These are phyloP conservation scores for Scheffersomyces ergatensis DNA, from an alignment of 805 yeast species.

Conservation along the genomic window DNA sequence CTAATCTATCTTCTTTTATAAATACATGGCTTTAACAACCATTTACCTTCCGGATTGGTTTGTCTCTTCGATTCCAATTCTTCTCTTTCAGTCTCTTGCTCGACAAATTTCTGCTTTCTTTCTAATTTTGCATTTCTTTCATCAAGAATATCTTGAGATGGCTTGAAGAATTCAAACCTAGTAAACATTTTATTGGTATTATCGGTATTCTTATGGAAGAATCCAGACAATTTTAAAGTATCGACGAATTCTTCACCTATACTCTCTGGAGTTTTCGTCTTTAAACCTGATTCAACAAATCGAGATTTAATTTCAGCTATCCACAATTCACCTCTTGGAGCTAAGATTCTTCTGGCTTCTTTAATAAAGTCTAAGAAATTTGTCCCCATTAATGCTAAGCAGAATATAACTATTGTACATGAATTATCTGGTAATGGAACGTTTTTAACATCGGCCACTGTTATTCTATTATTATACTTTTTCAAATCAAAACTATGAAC, in stretches of 20 bases:
- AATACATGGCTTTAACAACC: conserved; percentile 94
- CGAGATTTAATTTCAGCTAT: conserved; percentile 96
- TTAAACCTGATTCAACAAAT: conserved; percentile 55
- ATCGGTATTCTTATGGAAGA: conserved; percentile 86
- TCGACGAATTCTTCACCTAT: conserved; percentile 77
- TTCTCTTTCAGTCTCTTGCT: conserved; percentile 63
- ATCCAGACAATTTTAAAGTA: conserved; percentile 73
- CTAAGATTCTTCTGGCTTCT: conserved; percentile 84
- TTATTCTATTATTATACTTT: conserved; percentile 82
- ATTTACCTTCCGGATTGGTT: conserved; percentile 69
- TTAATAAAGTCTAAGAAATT: conserved; percentile 87
- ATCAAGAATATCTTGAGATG: conserved; percentile 63
- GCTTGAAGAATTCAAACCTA: conserved; percentile 90
- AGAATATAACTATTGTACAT: conserved; percentile 86
- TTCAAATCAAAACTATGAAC: conserved; percentile 92
- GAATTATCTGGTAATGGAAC: conserved; percentile 82
- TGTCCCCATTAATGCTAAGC: conserved; percentile 96
- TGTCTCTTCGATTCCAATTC: conserved; percentile 54
- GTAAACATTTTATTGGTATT: conserved; percentile 90
- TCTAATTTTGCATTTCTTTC: conserved; percentile 62
- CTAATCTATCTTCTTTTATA: conserved; percentile 71
- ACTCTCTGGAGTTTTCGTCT: conserved; percentile 28
- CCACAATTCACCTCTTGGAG: conserved; percentile 95
- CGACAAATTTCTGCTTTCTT: conserved; percentile 66
- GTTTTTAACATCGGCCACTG: conserved; percentile 93